These are phyloP conservation scores for Brassica juncea DNA, from an alignment of 345 rosid genomes.

Conservation along the genomic window DNA sequence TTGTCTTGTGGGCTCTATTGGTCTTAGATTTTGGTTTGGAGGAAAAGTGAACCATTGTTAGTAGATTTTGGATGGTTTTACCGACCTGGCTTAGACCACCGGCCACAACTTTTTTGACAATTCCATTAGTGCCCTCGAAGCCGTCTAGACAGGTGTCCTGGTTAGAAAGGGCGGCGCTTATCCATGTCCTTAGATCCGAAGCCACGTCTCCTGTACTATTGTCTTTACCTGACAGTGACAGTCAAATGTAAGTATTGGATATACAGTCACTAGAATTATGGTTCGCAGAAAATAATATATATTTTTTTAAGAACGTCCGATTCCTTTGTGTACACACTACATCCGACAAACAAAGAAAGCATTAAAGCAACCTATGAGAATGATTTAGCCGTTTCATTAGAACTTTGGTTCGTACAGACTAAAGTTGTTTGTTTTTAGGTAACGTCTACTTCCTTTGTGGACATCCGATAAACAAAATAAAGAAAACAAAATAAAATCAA, in stretches of 20 bases:
- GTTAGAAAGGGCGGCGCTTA: constrained; percentile 76
- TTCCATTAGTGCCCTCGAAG: constrained; percentile 59
- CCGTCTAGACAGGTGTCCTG: constrained; percentile 87
- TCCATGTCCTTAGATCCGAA: constrained; percentile 73
- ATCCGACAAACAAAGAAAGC: neutral
- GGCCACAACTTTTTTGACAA: constrained; percentile 50
- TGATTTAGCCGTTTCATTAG: neutral
- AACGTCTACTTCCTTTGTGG: neutral
- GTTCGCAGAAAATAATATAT: neutral
- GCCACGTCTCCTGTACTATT: constrained; percentile 67
- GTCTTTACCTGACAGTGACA: constrained; percentile 52
- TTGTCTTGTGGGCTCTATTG: neutral
- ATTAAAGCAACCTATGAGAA: neutral
- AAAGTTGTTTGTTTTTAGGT: neutral
- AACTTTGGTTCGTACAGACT: neutral
- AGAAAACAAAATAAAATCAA: neutral
- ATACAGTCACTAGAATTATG: neutral
- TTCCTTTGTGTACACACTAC: neutral
- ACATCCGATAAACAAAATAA: neutral
- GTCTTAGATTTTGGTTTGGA: constrained; percentile 32
- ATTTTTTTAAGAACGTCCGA: neutral
- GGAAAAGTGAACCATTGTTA: constrained; percentile 53
- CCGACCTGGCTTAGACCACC: constrained; percentile 58
- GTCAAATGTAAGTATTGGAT: neutral
- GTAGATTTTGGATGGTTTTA: constrained; percentile 51